These are phyloP conservation scores for Suillus brevipes DNA, from an alignment of 768 basidiomycete species.

Conservation along the genomic window DNA sequence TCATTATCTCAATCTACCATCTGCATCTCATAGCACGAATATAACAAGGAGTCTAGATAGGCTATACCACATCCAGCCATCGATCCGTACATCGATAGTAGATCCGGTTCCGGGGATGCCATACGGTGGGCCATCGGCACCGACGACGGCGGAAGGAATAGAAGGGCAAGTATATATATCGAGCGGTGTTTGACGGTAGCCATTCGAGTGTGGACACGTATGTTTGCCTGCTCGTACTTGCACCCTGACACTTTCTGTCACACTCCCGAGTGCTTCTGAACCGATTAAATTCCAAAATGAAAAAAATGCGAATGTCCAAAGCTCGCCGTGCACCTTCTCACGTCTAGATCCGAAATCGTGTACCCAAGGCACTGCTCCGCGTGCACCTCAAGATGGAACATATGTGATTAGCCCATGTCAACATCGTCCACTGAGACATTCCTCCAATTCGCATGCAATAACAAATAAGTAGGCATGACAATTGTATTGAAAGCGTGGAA, in stretches of 20 bases:
- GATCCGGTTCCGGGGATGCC: background rate
- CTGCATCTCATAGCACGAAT: background rate
- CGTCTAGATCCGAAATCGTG: background rate
- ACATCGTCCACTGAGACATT: background rate
- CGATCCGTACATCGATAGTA: background rate
- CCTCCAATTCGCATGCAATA: background rate
- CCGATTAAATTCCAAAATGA: background rate
- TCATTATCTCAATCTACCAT: background rate
- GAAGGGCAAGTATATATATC: background rate
- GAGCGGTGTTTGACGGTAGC: background rate
- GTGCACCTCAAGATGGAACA: too few species aligned
- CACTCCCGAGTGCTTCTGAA: too few species aligned
- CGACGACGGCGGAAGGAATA: constrained; percentile 2
- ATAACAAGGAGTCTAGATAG: background rate
- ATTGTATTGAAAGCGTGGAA: too few species aligned
- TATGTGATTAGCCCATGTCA: background rate
- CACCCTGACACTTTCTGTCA: constrained; percentile 1
- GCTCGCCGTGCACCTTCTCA: background rate
- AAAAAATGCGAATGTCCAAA: background rate
- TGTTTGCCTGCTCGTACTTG: too few species aligned
- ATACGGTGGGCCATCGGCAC: constrained; percentile 3
- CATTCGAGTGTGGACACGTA: background rate
- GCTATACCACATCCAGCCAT: background rate
- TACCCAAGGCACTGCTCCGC: background rate
- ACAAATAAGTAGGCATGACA: background rate